phyloP scores from a whole-genome alignment of 345 rosid genomes.

The Melastoma malabathricum region DNA sequence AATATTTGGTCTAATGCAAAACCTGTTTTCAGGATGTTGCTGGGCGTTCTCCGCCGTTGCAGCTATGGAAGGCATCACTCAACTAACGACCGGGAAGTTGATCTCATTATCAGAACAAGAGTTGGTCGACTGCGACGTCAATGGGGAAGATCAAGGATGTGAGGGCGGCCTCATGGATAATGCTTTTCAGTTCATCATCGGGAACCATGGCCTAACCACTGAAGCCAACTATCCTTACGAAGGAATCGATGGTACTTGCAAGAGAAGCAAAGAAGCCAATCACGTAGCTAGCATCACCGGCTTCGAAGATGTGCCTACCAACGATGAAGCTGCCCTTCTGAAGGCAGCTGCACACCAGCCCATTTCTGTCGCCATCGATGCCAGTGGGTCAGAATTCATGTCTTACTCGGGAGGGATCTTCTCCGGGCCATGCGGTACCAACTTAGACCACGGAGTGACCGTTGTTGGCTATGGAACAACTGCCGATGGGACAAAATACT shows the following conservation, averaged over 20 bases:
- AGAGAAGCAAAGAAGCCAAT: constrained; percentile 5
- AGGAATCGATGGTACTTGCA: constrained; percentile 21
- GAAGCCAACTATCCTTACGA: constrained; percentile 29
- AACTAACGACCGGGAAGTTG: constrained; percentile 27
- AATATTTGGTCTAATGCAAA: not conserved
- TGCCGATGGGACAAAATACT: constrained; percentile 31
- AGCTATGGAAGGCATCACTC: constrained; percentile 35
- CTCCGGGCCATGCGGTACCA: constrained; percentile 20
- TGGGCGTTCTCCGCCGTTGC: constrained; percentile 60
- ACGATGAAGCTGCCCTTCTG: constrained; percentile 32
- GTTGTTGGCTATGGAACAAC: constrained; percentile 39
- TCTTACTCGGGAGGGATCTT: constrained; percentile 34
- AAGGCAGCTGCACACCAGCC: constrained; percentile 45
- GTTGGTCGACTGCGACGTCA: constrained; percentile 33
- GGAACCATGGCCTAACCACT: constrained; percentile 33
- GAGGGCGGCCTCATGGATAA: constrained; percentile 21
- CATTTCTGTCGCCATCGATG: constrained; percentile 30
- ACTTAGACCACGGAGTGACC: constrained; percentile 31
- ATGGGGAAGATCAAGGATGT: constrained; percentile 22
- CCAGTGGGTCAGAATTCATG: constrained; percentile 13
- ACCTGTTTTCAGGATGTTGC: constrained; percentile 26
- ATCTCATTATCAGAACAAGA: constrained; percentile 44
- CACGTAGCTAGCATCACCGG: constrained; percentile 20
- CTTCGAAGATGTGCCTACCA: constrained; percentile 22
- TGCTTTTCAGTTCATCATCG: constrained; percentile 28